A percentile compares a stretch with the other conserved stretches of the same genome.
Conservation (phyloP, 352 stramenopile species). For the Phytophthora litchii region DNA sequence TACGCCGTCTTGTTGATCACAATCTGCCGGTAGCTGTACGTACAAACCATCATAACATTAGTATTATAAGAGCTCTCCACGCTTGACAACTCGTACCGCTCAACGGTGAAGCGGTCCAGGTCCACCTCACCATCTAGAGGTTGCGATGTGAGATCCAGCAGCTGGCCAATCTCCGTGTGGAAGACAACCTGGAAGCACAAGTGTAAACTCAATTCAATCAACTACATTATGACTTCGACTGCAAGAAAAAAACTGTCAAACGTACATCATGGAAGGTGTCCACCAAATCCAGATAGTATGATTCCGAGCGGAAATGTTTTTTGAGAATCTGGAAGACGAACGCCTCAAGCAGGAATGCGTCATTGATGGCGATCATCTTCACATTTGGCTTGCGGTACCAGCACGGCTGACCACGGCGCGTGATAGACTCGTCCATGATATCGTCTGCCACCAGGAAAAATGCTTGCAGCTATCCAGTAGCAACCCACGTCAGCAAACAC, state of each 20-base stretch:
- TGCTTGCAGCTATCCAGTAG: slow-evolving; percentile 90
- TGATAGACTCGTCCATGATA: slow-evolving; percentile 98
- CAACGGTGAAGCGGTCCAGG: slow-evolving; percentile 93
- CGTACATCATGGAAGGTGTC: slow-evolving; percentile 95
- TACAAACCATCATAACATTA: slow-evolving; percentile 17
- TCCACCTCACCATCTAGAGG: slow-evolving; percentile 81
- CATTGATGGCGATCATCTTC: slow-evolving; percentile 97
- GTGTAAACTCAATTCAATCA: neutral
- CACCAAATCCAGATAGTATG: slow-evolving; percentile 93
- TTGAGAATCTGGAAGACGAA: slow-evolving; percentile 92
- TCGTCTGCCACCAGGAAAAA: slow-evolving; percentile 99
- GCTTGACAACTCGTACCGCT: slow-evolving; percentile 75
- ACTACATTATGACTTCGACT: neutral
- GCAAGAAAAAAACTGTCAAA: slow-evolving; percentile 1
- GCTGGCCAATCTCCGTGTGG: slow-evolving; percentile 97
- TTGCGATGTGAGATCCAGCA: slow-evolving; percentile 92
- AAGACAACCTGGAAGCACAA: slow-evolving; percentile 89
- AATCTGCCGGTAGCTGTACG: slow-evolving; percentile 84
- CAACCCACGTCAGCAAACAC: neutral
- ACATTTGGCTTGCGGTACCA: slow-evolving; percentile 95
- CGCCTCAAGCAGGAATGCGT: slow-evolving; percentile 95
- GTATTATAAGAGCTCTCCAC: neutral
- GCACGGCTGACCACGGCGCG: slow-evolving; percentile 95
- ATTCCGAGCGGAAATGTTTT: slow-evolving; percentile 85
- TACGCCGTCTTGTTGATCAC: slow-evolving; percentile 99